These are phyloP conservation scores for Cryphonectria naterciae DNA, from an alignment of 2,329 filamentous ascomycete genomes.

Conservation along the genomic window DNA sequence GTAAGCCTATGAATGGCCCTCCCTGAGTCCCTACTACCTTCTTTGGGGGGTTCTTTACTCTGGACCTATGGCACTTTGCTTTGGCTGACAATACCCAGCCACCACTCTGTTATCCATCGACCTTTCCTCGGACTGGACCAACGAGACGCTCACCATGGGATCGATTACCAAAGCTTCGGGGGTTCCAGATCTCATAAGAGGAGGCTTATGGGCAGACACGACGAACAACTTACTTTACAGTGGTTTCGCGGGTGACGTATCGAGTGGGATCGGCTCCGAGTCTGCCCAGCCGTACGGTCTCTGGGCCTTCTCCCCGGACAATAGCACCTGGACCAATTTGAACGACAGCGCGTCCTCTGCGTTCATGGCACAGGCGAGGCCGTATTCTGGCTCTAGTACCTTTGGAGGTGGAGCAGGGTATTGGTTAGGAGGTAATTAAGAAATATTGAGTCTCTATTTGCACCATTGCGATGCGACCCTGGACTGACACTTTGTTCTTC, in stretches of 20 bases:
- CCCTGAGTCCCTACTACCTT: too few species aligned
- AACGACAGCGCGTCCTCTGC: not conserved
- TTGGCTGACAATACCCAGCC: not conserved
- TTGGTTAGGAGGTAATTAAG: not conserved
- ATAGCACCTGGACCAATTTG: not conserved
- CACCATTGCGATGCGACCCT: not conserved
- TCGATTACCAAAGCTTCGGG: slow-evolving; percentile 13
- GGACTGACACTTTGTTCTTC: not conserved
- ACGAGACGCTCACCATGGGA: not conserved
- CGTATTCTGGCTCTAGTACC: not conserved
- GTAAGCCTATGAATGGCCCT: not conserved
- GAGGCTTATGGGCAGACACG: not conserved
- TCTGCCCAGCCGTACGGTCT: not conserved
- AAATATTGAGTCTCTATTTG: not conserved
- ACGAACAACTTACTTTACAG: not conserved
- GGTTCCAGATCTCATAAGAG: not conserved
- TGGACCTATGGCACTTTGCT: not conserved
- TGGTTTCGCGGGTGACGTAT: not conserved
- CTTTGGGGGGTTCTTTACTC: too few species aligned
- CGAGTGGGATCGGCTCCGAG: not conserved
- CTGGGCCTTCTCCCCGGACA: not conserved
- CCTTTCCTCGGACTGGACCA: slow-evolving; percentile 12
- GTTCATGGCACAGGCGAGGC: not conserved
- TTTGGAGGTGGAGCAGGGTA: not conserved
- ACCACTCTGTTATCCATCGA: slow-evolving; percentile 1